Percentiles rank a stretch among this genome's conserved stretches.
Evolutionary conservation across 129 eudicot species (phyloP).

Genomic region (Arctium minus): DNA sequence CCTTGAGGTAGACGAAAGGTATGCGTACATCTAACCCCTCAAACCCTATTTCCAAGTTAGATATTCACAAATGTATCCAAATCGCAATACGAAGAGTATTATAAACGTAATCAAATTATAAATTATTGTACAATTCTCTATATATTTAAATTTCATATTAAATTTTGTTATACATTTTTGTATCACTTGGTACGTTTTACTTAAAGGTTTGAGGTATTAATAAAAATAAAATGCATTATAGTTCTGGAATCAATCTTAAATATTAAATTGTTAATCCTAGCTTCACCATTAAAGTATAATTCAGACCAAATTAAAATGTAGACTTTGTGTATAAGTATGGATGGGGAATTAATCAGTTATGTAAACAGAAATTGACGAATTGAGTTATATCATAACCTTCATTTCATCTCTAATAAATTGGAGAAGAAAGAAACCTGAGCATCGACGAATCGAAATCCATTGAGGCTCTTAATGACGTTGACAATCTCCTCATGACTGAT

Average conservation of each 20-base stretch:
- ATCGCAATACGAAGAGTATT: not conserved
- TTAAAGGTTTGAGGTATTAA: not conserved
- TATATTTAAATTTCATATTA: not conserved
- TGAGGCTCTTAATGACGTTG: constrained; percentile 72
- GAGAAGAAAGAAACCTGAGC: constrained; percentile 53
- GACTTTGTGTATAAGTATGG: not conserved
- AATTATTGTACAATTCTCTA: not conserved
- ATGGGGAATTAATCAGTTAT: not conserved
- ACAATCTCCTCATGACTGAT: constrained; percentile 75
- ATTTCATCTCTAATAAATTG: not conserved
- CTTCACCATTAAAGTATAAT: not conserved
- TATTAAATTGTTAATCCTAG: not conserved
- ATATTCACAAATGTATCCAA: not conserved
- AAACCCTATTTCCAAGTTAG: not conserved
- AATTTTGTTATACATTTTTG: not conserved
- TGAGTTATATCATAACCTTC: constrained; percentile 1
- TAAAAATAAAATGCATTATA: not conserved
- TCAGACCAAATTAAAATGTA: not conserved
- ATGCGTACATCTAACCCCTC: not conserved
- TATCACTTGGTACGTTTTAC: not conserved
- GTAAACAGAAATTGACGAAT: not conserved
- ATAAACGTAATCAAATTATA: not conserved
- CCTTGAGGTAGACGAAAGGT: not conserved
- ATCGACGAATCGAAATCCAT: constrained; percentile 53
- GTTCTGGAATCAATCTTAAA: not conserved